Percentiles rank a stretch among this genome's conserved stretches.
Conservation (phyloP, 163 green algal genomes). For the Scenedesmus sp. region DNA sequence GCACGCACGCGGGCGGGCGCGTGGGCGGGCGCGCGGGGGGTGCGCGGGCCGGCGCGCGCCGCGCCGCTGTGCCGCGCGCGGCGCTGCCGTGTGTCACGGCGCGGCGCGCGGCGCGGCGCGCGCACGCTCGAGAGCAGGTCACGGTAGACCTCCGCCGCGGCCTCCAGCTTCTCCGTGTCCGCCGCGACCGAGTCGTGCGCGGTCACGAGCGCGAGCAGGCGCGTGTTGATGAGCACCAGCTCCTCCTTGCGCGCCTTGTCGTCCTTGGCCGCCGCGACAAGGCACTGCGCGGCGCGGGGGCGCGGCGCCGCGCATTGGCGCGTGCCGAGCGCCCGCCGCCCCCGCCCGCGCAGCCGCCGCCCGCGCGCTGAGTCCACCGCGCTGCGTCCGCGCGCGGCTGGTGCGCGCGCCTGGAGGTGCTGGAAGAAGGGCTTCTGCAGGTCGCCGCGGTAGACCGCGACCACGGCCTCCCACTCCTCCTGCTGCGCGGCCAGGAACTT, state of each 20-base stretch:
- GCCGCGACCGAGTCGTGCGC: conserved; percentile 63
- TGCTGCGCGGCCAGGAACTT: conserved; percentile 56
- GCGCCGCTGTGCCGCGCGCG: no score
- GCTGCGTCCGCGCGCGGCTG: neutral
- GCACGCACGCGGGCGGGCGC: no score
- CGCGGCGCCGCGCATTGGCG: no score
- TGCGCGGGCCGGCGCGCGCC: no score
- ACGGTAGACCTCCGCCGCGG: conserved; percentile 59
- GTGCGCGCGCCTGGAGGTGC: conserved; percentile 52
- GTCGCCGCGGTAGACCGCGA: conserved; percentile 60
- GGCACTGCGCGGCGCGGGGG: conserved; percentile 49
- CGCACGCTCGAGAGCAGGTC: conserved; percentile 65
- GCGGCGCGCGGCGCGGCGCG: no score
- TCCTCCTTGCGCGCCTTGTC: conserved; percentile 51
- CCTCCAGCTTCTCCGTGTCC: conserved; percentile 57
- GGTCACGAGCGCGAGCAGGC: conserved; percentile 60
- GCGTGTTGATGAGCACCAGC: conserved; percentile 66
- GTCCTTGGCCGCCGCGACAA: conserved; percentile 58
- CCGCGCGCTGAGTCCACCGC: neutral
- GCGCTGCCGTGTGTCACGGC: no score
- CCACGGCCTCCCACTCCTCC: conserved; percentile 68
- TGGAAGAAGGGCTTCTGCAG: conserved; percentile 70
- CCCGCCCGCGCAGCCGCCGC: no score
- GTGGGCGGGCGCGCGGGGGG: no score
- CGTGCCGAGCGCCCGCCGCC: no score